Evolutionary conservation across 2,329 filamentous ascomycete species (phyloP).

Genomic region (Trichophyton verrucosum): DNA sequence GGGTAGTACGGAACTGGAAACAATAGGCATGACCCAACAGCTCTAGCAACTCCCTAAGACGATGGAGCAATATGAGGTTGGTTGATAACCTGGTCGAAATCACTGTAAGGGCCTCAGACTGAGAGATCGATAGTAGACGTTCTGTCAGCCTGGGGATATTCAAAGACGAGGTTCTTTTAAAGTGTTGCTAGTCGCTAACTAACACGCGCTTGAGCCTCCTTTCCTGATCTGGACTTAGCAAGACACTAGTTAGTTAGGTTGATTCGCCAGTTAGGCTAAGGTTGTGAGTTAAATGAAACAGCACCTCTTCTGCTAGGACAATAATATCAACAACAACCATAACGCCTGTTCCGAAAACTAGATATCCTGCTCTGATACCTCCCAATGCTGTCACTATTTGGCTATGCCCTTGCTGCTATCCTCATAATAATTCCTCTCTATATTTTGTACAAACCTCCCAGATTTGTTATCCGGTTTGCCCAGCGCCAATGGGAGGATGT

Average conservation of each 20-base stretch:
- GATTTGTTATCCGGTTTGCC: conserved; percentile 57
- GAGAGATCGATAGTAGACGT: neutral
- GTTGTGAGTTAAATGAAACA: neutral
- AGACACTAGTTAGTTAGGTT: neutral
- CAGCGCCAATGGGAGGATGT: conserved; percentile 63
- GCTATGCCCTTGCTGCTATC: neutral
- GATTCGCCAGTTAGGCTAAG: too few relatives aligned
- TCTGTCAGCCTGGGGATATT: neutral
- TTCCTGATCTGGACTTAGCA: neutral
- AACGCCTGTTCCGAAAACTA: neutral
- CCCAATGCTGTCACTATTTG: neutral
- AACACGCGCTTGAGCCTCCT: neutral
- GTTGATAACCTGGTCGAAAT: neutral
- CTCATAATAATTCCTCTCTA: conserved; percentile 40
- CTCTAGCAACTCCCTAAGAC: too few relatives aligned
- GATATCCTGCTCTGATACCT: neutral
- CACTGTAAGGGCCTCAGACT: neutral
- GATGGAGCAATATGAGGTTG: neutral
- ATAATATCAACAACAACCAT: neutral
- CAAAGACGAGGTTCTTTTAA: neutral
- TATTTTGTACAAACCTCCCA: conserved; percentile 68
- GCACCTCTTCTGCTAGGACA: neutral
- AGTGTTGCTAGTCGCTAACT: neutral
- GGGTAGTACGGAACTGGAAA: neutral
- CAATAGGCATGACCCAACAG: too few relatives aligned